A percentile compares a stretch with the other conserved stretches of the same genome.
Evolutionary conservation across 345 rosid genomes (phyloP).

Genomic region (Lepidium didymum): DNA sequence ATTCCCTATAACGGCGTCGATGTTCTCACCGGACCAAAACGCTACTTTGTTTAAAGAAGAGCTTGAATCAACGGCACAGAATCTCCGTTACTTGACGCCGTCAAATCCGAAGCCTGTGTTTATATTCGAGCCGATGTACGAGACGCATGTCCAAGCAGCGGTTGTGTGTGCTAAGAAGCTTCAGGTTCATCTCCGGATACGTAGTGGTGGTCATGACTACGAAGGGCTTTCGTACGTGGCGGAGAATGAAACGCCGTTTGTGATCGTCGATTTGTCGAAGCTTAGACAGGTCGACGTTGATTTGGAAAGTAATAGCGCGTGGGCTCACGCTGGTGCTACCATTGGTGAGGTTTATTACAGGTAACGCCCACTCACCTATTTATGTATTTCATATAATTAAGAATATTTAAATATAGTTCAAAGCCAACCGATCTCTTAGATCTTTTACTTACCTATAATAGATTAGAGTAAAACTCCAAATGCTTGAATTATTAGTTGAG

Average conservation of each 20-base stretch:
- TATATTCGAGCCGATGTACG: slow-evolving; percentile 50
- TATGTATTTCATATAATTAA: too few relatives aligned
- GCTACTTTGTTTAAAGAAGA: slow-evolving; percentile 36
- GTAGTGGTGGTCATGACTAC: slow-evolving; percentile 75
- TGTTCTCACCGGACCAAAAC: slow-evolving; percentile 36
- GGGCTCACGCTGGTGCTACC: slow-evolving; percentile 79
- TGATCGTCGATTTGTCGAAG: slow-evolving; percentile 46
- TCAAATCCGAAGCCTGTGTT: slow-evolving; percentile 53
- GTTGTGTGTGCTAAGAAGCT: slow-evolving; percentile 51
- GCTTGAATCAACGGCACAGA: slow-evolving; percentile 46
- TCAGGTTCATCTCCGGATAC: slow-evolving; percentile 42
- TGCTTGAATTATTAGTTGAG: too few relatives aligned
- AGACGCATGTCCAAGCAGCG: slow-evolving; percentile 60
- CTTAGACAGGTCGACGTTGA: slow-evolving; percentile 49
- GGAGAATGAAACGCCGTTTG: slow-evolving; percentile 43
- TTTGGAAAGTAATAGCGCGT: slow-evolving; percentile 46
- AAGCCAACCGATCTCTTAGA: too few relatives aligned
- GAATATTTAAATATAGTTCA: too few relatives aligned
- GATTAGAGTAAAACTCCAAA: too few relatives aligned
- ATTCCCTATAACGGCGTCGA: slow-evolving; percentile 24
- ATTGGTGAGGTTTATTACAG: slow-evolving; percentile 48
- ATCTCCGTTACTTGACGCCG: slow-evolving; percentile 42
- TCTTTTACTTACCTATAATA: too few relatives aligned
- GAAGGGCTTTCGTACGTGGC: slow-evolving; percentile 62
- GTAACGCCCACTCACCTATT: too few relatives aligned